Evolutionary conservation across 371 early-diverging fungal species (phyloP), one percentile per base, ranked within the genome.

Genomic region (Mucor sp.): DNA sequence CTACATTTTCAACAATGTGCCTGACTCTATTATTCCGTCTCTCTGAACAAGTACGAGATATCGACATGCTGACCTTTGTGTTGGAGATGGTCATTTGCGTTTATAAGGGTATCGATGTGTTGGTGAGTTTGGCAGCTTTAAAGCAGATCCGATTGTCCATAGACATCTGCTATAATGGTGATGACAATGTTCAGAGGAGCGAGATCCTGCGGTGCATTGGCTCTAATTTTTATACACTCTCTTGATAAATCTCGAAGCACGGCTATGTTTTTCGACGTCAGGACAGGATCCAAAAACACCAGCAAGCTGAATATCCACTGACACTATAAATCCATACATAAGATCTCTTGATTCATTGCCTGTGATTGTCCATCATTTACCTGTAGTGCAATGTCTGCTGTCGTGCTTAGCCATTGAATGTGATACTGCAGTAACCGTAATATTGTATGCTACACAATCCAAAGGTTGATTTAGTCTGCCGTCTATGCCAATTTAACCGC

Each of bases 271-370:
- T 75, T 68, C 0, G 73, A 79, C 9, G 74, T 73, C 68, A 83
- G 62, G 15, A 83, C 83, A 37, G 79, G 74, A 43, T 83, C 83
- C 11, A 83, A 37, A n/a, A 76, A 76, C 17, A 79, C 66, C 6
- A 83, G 41, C 2, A 80, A 53, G 6, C 71, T 30, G 27, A 70
- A 83, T 28, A 83, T 62, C 70, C 76, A 77, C n/a, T 64, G 37
- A 25, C 75, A 68, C 78, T 81, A 63, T 19, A 58, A 37, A 21
- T 48, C 8, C 1, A 63, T 14, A 30, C 27, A 32, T 25, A 0
- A 37, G 37, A 14, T 37, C 1, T 37, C 14, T 14, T 37, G 1
- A 37, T 37, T 2, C 14, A 14, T 37, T 0, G 14, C 37, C 8
- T 1, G 1, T 37, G 14, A 44, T n/a, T 7, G n/a, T 44, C 12